Percentiles rank a stretch among this genome's conserved stretches.
phyloP scores from a whole-genome alignment of 331 rosid species.

The Spiraea crenata region DNA sequence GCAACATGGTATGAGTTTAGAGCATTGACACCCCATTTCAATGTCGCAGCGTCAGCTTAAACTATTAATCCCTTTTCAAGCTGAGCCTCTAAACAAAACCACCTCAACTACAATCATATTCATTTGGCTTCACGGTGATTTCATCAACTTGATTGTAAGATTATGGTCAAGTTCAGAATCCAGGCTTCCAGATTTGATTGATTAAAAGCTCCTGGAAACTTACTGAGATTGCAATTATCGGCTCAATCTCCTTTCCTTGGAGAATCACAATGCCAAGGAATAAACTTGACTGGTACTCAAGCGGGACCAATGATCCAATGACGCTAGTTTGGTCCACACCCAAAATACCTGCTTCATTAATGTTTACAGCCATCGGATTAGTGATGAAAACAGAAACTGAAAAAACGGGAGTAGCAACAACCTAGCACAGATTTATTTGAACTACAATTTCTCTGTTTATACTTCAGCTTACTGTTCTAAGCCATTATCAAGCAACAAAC shows the following conservation, averaged over 20 bases:
- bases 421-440: background rate
- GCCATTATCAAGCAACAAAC: background rate
- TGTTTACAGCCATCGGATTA: background rate
- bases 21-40: slow-evolving; percentile 74
- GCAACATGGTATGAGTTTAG: slow-evolving; percentile 60
- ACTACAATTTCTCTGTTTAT: background rate
- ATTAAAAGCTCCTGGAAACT: slow-evolving; percentile 22
- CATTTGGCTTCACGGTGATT: slow-evolving; percentile 29
- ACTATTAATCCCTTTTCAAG: slow-evolving; percentile 26
- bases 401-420: background rate
- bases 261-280: slow-evolving; percentile 27
- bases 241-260: slow-evolving; percentile 7
- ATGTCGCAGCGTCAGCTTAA: slow-evolving; percentile 26
- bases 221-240: background rate
- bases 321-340: slow-evolving; percentile 8
- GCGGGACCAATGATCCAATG: slow-evolving; percentile 16
- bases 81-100: slow-evolving; percentile 21
- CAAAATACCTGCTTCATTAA: background rate
- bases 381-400: background rate
- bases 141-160: slow-evolving; percentile 15
- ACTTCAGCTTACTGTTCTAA: background rate
- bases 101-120: slow-evolving; percentile 22
- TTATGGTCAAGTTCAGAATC: too few species aligned
- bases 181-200: background rate
- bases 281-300: background rate